Base-by-base conservation (phyloP, 345 rosid genomes). In the Diplotaxis tenuifolia region DNA sequence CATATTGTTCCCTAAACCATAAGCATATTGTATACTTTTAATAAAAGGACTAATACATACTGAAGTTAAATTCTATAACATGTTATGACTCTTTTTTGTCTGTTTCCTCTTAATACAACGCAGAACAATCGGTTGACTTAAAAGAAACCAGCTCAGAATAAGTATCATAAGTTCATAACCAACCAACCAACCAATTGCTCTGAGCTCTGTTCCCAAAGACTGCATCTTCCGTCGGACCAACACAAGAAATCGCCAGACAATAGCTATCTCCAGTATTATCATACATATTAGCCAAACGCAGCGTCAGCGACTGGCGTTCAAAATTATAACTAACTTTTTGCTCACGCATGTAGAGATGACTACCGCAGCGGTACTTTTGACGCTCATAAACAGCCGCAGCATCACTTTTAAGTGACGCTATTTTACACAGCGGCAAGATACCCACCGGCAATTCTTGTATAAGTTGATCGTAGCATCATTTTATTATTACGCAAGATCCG, bases 191-290 rank as follows among this genome's bases (percentile, higher is more conserved):
- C 6, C 21, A 63, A 64, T 63, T 64, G 29, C 23, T 16, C 45
- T 72, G 70, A 36, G 70, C 76, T 63, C 63, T 53, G 45, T 72
- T 72, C 16, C 76, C 70, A 64, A 63, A 72, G 10, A 18, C 3
- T 23, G 70, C 70, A 25, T 12, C 5, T 12, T 31, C 0, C 4
- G 38, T 23, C 29, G 21, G 6, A 27, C 1, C 23, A 40, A 1
- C 18, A 55, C 76, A 73, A 42, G 32, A 5, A 19, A 64, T 64
- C 9, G 65, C 9, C 4, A 64, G 0, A 55, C 76, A 73, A 25
- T 7, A 54, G 2, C 1, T 3, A n/a, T 55, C 64, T 54, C 22
- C 47, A 0, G 0, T 1, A 3, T 73, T 12, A 2, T 38, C 4
- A 42, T 38, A 73, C 23, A 22, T 74, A 32, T 66, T 67, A 12